Percentiles rank a stretch among this genome's conserved stretches.
Evolutionary conservation across 2,329 filamentous ascomycete genomes (phyloP).

Genomic region (Daldinia sp.): DNA sequence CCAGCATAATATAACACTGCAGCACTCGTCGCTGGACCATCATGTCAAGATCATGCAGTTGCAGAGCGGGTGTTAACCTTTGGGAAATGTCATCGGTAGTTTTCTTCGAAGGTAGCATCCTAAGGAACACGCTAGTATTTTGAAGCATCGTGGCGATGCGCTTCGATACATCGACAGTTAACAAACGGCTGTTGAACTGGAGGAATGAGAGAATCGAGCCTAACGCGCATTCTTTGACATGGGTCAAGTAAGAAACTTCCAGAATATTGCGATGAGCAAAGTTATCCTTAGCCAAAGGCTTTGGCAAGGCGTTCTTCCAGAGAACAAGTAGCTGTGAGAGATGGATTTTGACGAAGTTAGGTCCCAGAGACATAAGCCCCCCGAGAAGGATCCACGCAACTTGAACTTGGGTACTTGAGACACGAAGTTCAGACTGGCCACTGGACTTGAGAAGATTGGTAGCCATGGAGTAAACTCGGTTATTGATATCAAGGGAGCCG

Average conservation of each 20-base stretch:
- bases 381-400: conserved; percentile 98
- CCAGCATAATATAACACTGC: conserved; percentile 92
- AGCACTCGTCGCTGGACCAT: conserved; percentile 94
- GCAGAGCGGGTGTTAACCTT: conserved; percentile 82
- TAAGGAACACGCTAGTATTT: conserved; percentile 90
- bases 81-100: conserved; percentile 86
- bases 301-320: conserved; percentile 97
- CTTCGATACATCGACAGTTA: conserved; percentile 94
- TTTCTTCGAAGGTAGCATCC: conserved; percentile 82
- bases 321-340: conserved; percentile 90
- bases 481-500: conserved; percentile 95
- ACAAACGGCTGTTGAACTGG: conserved; percentile 87
- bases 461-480: conserved; percentile 87
- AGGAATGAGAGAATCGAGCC: conserved; percentile 92
- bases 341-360: conserved; percentile 99
- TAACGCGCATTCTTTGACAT: conserved; percentile 93
- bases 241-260: conserved; percentile 90
- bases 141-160: conserved; percentile 93
- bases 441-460: conserved; percentile 93
- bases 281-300: conserved; percentile 92
- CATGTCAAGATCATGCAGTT: conserved; percentile 87
- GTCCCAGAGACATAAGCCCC: conserved; percentile 93
- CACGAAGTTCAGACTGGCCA: conserved; percentile 86
- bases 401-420: conserved; percentile 94
- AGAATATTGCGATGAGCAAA: conserved; percentile 82